Evolutionary conservation across 306 rosid genomes (phyloP).

Genomic region (Cucumis melo): DNA sequence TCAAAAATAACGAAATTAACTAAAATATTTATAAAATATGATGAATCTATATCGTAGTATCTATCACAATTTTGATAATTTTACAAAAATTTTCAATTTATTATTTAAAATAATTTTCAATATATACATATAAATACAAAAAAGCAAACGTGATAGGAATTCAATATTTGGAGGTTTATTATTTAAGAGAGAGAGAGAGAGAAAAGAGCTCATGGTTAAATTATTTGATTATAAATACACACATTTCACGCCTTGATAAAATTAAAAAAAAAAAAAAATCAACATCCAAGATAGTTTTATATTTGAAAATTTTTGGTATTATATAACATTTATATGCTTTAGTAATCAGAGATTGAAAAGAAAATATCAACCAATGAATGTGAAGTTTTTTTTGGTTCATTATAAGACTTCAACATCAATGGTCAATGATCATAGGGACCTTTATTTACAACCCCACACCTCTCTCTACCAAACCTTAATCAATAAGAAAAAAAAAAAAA

Average conservation of each 20-base stretch:
- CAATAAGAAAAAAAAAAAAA: too few relatives aligned
- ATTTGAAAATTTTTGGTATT: background rate
- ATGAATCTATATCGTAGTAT: too few relatives aligned
- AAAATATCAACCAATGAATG: background rate
- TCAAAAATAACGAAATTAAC: too few relatives aligned
- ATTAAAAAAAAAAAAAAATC: background rate
- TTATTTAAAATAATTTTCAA: too few relatives aligned
- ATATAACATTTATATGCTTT: background rate
- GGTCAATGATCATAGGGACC: constrained; percentile 1
- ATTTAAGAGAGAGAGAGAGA: background rate
- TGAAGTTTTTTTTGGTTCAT: background rate
- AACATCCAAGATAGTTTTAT: background rate
- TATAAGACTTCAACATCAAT: background rate
- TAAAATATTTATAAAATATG: too few relatives aligned
- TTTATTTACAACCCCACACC: background rate
- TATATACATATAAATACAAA: too few relatives aligned
- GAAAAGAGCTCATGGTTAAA: background rate
- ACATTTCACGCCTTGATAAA: background rate
- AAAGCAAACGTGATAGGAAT: too few relatives aligned
- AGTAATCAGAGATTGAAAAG: background rate
- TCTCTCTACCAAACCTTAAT: background rate
- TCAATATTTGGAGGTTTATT: background rate
- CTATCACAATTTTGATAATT: too few relatives aligned
- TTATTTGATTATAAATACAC: background rate
- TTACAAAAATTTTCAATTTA: too few relatives aligned